Evolutionary conservation across 768 basidiomycete species (phyloP), one percentile per base, ranked within the genome.

Genomic region (Tylopilus subfusipes): DNA sequence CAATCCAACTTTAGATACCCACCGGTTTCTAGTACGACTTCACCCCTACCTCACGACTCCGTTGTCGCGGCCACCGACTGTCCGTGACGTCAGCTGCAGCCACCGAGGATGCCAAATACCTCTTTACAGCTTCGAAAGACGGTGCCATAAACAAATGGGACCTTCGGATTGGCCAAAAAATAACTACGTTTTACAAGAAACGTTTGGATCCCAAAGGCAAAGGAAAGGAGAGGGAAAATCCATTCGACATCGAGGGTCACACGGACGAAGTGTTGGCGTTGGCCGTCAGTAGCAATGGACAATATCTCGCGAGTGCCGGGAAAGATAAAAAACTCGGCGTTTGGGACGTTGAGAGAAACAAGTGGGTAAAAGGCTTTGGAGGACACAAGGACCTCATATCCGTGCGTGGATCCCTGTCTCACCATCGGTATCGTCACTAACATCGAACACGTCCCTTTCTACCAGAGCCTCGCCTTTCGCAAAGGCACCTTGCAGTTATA

Each of bases 51-150:
- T 64, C 76, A 68, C 71, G 39, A 63, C 78, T 94, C 48, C 83
- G 81, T 49, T 85, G 81, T 24, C 80, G 83, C 34, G 86, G 87
- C 3, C 91, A 95, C 69, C 79, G 87, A 39, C 78, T 90, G 52
- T 81, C 91, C 9, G 81, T 93, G 12, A 96, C 97, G 2, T 84
- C 85, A 27, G 89, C 94, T 3, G 81, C 88, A 22, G 83, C 86
- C 2, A 86, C 91, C 2, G 81, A 86, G 47, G 83, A 88, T 25
- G 84, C 80, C 14, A 78, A 77, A 50, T 82, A 81, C 65, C 79
- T 98, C n/a, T 98, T 86, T 69, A 93, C 93, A 0, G 76, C 93
- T 0, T 88, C 89, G 10, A 99, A 99, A 68, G 93, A 96, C 63
- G 97, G 96, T 2, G 77, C 80, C 13, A 91, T 99, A 65, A 79